phyloP scores from a whole-genome alignment of 495 filamentous ascomycete genomes.

The Staphylotrichum longicolle region DNA sequence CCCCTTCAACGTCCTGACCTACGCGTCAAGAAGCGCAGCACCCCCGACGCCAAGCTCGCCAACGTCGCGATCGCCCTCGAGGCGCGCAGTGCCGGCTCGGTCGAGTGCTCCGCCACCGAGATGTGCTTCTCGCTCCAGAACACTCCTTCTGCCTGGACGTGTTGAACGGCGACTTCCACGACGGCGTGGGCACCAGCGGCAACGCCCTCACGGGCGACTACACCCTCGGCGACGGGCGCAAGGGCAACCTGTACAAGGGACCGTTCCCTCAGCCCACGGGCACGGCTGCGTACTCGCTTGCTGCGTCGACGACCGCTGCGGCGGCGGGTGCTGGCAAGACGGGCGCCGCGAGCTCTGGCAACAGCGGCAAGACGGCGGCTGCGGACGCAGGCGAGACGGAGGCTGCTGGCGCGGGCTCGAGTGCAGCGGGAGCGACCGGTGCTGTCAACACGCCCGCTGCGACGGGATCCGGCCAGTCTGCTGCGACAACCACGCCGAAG shows the following conservation, averaged over 20 bases:
- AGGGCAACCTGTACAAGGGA: slow-evolving; percentile 6
- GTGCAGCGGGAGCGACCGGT: too few species aligned
- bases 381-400: too few species aligned
- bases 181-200: slow-evolving; percentile 2
- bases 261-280: not conserved
- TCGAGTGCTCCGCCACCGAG: slow-evolving; percentile 2
- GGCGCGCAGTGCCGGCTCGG: not conserved
- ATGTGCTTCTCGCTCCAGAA: not conserved
- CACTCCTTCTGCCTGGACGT: slow-evolving; percentile 1
- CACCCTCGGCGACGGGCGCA: slow-evolving; percentile 1
- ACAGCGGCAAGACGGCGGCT: too few species aligned
- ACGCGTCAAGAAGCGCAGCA: slow-evolving; percentile 8
- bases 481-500: too few species aligned
- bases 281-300: not conserved
- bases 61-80: not conserved
- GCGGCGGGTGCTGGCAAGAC: too few species aligned
- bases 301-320: not conserved
- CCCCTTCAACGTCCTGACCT: not conserved
- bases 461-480: too few species aligned
- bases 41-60: slow-evolving; percentile 3
- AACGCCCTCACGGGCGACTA: not conserved
- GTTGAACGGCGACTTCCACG: not conserved
- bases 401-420: too few species aligned
- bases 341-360: too few species aligned
- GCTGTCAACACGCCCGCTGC: too few species aligned